These are phyloP conservation scores for Penicillium corylophilum DNA, from an alignment of 2,329 filamentous ascomycete species.

Conservation along the genomic window DNA sequence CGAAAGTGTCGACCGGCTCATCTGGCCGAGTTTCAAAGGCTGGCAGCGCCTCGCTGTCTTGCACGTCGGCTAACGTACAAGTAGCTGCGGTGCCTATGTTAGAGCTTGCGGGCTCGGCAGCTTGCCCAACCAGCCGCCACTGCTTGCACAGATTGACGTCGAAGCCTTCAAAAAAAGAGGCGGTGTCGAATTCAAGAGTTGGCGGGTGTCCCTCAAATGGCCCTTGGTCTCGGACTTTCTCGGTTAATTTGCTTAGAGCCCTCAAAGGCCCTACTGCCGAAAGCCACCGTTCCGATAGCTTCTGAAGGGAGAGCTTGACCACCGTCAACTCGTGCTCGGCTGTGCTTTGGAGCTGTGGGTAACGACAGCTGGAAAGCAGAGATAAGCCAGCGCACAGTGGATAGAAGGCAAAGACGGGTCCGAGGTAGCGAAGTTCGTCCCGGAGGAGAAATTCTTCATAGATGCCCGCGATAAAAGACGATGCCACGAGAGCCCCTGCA, in stretches of 20 bases:
- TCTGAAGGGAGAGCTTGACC: constrained; percentile 30
- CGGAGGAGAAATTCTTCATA: constrained; percentile 44
- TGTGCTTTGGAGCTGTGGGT: constrained; percentile 29
- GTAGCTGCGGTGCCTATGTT: constrained; percentile 5
- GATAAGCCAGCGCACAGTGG: constrained; percentile 41
- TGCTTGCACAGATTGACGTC: constrained; percentile 24
- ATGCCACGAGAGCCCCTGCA: constrained; percentile 40
- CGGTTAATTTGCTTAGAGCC: constrained; percentile 25
- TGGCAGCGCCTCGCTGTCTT: constrained; percentile 10
- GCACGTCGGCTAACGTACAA: constrained; percentile 21
- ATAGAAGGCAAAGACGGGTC: constrained; percentile 44
- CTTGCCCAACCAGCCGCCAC: constrained; percentile 21
- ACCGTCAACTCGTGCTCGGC: constrained; percentile 25
- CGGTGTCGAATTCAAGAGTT: constrained; percentile 17
- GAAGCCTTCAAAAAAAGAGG: constrained; percentile 25
- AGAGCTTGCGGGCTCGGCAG: constrained; percentile 3
- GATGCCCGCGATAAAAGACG: constrained; percentile 44
- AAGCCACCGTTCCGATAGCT: constrained; percentile 27
- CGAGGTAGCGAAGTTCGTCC: constrained; percentile 42
- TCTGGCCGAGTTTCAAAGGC: constrained; percentile 11
- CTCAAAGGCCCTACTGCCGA: constrained; percentile 25
- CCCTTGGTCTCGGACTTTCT: constrained; percentile 23
- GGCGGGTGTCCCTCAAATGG: constrained; percentile 16
- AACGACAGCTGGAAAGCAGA: constrained; percentile 41
- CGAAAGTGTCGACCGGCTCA: constrained; percentile 11